Evolutionary conservation across 2,329 filamentous ascomycete species (phyloP).

Genomic region (Allantophomopsis cytisporea): DNA sequence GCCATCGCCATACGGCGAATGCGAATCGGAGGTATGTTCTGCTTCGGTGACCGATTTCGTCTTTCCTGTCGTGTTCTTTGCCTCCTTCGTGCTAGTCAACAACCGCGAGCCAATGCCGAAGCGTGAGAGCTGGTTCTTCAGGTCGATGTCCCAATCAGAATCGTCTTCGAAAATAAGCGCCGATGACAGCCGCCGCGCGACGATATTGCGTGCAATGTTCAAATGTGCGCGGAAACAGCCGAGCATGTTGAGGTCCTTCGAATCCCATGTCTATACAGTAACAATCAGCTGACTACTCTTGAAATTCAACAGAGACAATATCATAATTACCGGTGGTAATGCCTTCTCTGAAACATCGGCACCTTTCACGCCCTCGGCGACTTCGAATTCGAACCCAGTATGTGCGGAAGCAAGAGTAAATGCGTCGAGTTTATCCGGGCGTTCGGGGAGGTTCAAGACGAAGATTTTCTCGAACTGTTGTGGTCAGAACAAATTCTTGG

Average conservation of each 20-base stretch:
- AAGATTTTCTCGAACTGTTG: too few species aligned
- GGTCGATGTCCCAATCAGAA: not conserved
- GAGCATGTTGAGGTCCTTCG: too few species aligned
- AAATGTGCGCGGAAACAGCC: slow-evolving; percentile 26
- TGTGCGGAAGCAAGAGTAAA: too few species aligned
- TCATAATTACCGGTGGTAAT: slow-evolving; percentile 12
- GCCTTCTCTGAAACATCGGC: not conserved
- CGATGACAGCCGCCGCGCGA: slow-evolving; percentile 19
- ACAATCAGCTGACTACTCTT: too few species aligned
- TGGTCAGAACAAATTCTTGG: too few species aligned
- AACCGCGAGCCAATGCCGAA: slow-evolving; percentile 15
- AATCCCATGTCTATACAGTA: too few species aligned
- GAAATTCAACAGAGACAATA: too few species aligned
- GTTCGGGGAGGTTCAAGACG: too few species aligned
- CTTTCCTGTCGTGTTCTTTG: not conserved
- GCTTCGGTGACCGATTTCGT: not conserved
- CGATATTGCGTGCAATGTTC: slow-evolving; percentile 21
- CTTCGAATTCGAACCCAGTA: too few species aligned
- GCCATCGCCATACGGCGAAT: slow-evolving; percentile 31
- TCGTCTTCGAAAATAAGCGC: not conserved
- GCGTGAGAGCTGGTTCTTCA: not conserved
- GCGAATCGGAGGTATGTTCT: not conserved
- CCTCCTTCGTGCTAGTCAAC: not conserved
- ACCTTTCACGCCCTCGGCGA: too few species aligned
- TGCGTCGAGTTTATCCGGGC: too few species aligned